Evolutionary conservation across 202 grass and related monocot genomes (phyloP), one percentile per base, ranked within the genome.

Genomic region (Schoenoplectus triqueter): DNA sequence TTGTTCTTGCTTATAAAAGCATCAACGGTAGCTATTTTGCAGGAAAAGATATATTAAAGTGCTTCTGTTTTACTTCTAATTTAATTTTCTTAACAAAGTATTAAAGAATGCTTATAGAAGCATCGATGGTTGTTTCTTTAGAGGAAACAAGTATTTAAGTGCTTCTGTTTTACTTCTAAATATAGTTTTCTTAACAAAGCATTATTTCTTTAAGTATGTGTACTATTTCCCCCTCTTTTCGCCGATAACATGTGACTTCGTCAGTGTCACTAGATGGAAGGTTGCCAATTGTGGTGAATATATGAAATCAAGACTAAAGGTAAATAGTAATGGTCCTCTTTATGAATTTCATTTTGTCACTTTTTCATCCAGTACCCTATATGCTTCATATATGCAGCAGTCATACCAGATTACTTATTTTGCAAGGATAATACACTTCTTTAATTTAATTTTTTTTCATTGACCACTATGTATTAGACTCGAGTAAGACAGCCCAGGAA

Each of bases 231-330:
- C 64, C 78, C 85, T 47, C 73, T 55, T 64, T 77, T 78, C 22
- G 56, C 66, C 95, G 96, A 86, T 95, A 84, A 88, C 90, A 85
- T 98, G 90, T 46, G 96, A 95, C 73, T 99, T 94, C 86, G 90
- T 94, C 86, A 87, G 91, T 63, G 21, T 99, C 50, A 94, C 96
- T 76, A 99, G 77, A 91, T 99, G 96, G 96, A 99, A 94, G 73
- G 86, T 91, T 85, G 93, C 96, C 47, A 99, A 94, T 87, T 95
- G 96, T 78, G 96, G 96, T 64, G 96, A 99, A 80, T 99, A 89
- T 87, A 95, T 95, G 96, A 94, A 94, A 66, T 91, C 93, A 83
- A 95, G 90, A 85, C 88, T 95, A 69, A 99, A 99, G 93, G 96
- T 99, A 87, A 41, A 71, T 77, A 61, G 14, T 61, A 62, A 61